Conservation (phyloP, 2,329 filamentous ascomycete genomes). For the Penicillium sp. region DNA sequence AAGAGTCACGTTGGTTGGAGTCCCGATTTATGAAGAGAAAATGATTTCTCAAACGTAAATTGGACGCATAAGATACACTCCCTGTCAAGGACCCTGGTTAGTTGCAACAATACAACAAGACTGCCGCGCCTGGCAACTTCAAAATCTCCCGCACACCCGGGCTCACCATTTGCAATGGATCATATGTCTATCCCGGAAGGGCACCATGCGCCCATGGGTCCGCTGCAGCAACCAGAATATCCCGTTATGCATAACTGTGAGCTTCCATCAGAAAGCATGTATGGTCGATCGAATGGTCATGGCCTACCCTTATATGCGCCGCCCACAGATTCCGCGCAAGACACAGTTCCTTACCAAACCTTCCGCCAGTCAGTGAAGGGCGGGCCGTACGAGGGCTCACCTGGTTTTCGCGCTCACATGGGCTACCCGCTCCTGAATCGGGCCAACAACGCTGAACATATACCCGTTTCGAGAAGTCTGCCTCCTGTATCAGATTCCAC, state of each 20-base stretch:
- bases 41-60: no score
- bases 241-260: conserved; percentile 28
- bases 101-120: not conserved
- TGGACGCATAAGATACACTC: no score
- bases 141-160: not conserved
- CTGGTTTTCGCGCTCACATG: conserved; percentile 30
- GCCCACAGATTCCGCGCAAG: conserved; percentile 23
- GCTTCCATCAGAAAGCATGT: conserved; percentile 29
- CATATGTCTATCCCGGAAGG: conserved; percentile 27
- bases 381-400: conserved; percentile 24
- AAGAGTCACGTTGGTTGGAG: conserved; percentile 1
- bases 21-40: no score
- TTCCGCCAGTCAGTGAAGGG: conserved; percentile 31
- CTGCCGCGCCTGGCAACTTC: not conserved
- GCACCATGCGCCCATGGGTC: conserved; percentile 21
- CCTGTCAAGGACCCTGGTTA: not conserved
- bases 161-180: conserved; percentile 18
- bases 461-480: conserved; percentile 24
- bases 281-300: conserved; percentile 25
- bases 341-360: conserved; percentile 18
- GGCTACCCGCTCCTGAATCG: conserved; percentile 26
- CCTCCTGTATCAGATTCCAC: conserved; percentile 25
- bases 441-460: conserved; percentile 25
- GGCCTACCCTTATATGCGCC: conserved; percentile 28
- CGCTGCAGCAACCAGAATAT: conserved; percentile 21